A percentile compares a stretch with the other conserved stretches of the same genome.
These are phyloP conservation scores for Epichloe coenophiala DNA, from an alignment of 2,329 filamentous ascomycete species.

Conservation along the genomic window DNA sequence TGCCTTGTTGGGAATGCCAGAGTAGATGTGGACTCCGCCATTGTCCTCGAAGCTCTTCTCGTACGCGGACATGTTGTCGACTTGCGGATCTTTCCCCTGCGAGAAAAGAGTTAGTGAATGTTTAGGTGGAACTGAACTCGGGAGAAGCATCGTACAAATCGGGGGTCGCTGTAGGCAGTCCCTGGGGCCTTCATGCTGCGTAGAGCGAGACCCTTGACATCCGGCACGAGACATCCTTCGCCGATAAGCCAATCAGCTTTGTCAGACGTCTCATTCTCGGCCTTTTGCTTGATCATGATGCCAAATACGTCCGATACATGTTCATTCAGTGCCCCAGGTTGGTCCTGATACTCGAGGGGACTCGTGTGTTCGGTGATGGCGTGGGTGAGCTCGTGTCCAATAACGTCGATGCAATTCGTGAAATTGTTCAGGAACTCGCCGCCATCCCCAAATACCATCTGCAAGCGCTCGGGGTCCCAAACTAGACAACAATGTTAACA, in stretches of 20 bases:
- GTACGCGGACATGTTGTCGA: conserved; percentile 32
- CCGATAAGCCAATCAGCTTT: conserved; percentile 42
- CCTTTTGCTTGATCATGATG: conserved; percentile 42
- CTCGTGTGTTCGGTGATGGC: conserved; percentile 38
- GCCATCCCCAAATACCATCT: conserved; percentile 45
- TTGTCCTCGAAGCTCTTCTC: conserved; percentile 29
- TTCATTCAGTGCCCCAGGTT: conserved; percentile 43
- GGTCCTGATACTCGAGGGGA: conserved; percentile 34
- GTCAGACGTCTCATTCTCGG: conserved; percentile 28
- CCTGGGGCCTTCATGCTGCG: conserved; percentile 41
- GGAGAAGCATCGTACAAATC: conserved; percentile 25
- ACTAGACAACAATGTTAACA: conserved; percentile 14
- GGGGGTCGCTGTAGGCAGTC: conserved; percentile 38
- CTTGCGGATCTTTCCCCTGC: conserved; percentile 39
- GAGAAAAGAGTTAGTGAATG: background rate
- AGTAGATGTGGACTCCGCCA: conserved; percentile 41
- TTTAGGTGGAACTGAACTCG: no score
- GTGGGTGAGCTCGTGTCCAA: conserved; percentile 44
- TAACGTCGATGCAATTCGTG: conserved; percentile 38
- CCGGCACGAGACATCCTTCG: conserved; percentile 36
- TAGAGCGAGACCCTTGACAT: conserved; percentile 36
- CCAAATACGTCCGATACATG: conserved; percentile 43
- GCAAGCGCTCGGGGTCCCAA: conserved; percentile 33
- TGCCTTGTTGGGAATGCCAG: conserved; percentile 43
- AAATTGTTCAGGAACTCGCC: conserved; percentile 38